Conservation (phyloP, 805 yeast genomes). For the Scheffersomyces coipomensis region DNA sequence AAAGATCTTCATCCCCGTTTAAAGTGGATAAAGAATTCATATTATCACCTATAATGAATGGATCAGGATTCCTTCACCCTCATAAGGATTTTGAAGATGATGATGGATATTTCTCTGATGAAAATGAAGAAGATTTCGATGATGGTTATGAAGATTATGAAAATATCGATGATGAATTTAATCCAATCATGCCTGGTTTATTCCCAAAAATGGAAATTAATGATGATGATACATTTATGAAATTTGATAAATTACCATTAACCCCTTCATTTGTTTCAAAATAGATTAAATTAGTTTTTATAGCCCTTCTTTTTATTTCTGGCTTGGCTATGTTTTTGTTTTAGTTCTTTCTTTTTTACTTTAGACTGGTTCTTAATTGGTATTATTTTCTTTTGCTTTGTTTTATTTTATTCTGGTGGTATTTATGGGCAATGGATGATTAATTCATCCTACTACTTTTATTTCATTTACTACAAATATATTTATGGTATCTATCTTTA, state of each 20-base stretch:
- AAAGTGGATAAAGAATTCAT: not conserved
- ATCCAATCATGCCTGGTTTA: slow-evolving; percentile 35
- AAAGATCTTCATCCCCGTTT: not conserved
- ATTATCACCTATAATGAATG: not conserved
- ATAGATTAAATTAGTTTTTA: too few species aligned
- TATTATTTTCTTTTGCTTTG: too few species aligned
- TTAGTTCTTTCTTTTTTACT: too few species aligned
- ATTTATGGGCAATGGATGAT: too few species aligned
- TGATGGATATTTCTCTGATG: slow-evolving; percentile 1
- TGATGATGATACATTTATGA: slow-evolving; percentile 23
- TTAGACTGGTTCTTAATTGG: too few species aligned
- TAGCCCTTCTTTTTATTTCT: too few species aligned
- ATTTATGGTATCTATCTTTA: too few species aligned
- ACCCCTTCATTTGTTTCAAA: slow-evolving; percentile 24
- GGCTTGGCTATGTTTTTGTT: too few species aligned
- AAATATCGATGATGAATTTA: slow-evolving; percentile 4
- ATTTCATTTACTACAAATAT: too few species aligned
- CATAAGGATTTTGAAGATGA: slow-evolving; percentile 1
- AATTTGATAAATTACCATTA: slow-evolving; percentile 24
- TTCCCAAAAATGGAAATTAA: slow-evolving; percentile 31
- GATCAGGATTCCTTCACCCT: not conserved
- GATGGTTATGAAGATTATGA: slow-evolving; percentile 2
- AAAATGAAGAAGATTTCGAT: slow-evolving; percentile 10
- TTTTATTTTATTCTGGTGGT: too few species aligned
- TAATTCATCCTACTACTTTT: too few species aligned